These are phyloP conservation scores for Sporothrix pallida DNA, from an alignment of 2,329 filamentous ascomycete species.

Conservation along the genomic window DNA sequence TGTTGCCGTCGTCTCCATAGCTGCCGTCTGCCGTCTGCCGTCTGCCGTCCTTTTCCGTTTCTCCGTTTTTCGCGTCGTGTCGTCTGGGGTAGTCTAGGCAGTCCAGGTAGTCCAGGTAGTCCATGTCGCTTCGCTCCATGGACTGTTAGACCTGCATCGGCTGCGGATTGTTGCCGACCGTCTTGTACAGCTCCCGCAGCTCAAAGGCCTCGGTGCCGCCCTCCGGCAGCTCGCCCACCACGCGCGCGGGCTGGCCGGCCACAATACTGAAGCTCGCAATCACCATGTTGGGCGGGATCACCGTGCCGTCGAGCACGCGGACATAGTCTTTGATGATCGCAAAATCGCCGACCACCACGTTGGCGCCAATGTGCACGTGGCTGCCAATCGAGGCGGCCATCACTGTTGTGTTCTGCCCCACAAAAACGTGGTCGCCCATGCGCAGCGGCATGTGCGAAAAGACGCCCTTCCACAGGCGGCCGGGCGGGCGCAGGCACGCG, in stretches of 20 bases:
- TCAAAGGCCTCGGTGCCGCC: conserved; percentile 70
- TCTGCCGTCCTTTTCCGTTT: conserved; percentile 1
- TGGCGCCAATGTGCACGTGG: conserved; percentile 83
- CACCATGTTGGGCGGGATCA: conserved; percentile 87
- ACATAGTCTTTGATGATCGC: conserved; percentile 94
- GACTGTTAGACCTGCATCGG: conserved; percentile 42
- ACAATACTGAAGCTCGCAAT: conserved; percentile 92
- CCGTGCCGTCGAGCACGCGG: conserved; percentile 80
- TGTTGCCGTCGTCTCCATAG: background rate
- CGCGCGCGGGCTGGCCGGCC: conserved; percentile 78
- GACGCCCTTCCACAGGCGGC: conserved; percentile 76
- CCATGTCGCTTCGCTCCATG: background rate
- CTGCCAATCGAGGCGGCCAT: conserved; percentile 83
- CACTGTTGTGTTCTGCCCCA: conserved; percentile 76
- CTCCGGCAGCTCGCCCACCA: conserved; percentile 81
- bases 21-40: too few relatives aligned
- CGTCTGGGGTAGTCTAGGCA: background rate
- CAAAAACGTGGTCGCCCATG: conserved; percentile 92
- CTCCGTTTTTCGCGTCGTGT: background rate
- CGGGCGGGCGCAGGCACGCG: conserved; percentile 80
- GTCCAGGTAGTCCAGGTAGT: background rate
- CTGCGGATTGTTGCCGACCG: conserved; percentile 63
- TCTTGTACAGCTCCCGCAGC: conserved; percentile 68
- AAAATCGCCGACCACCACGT: conserved; percentile 81
- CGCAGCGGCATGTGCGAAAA: conserved; percentile 88